Percentiles rank a stretch among this genome's conserved stretches.
phyloP scores from a whole-genome alignment of 1,139 yeast genomes.

The Scheffersomyces segobiensis region DNA sequence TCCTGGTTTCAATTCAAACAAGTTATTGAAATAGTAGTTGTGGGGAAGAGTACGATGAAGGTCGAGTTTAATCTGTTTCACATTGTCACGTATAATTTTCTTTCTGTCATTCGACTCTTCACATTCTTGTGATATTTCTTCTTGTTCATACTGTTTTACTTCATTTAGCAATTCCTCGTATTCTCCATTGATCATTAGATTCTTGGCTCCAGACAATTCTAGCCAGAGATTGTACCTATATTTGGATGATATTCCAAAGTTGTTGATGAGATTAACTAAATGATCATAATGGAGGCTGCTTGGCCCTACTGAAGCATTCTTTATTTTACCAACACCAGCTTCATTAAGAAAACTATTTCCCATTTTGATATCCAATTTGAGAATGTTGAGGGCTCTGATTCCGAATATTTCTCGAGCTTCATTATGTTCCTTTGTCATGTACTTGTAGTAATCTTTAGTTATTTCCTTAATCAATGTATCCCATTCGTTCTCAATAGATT shows the following conservation, averaged over 20 bases:
- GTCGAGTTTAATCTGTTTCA: conserved; percentile 57
- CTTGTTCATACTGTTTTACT: conserved; percentile 6
- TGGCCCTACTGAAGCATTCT: background rate
- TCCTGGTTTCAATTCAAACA: conserved; percentile 46
- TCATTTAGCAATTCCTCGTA: conserved; percentile 34
- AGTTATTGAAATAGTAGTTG: conserved; percentile 50
- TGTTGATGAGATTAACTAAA: conserved; percentile 37
- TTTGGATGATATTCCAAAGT: conserved; percentile 49
- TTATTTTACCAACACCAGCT: background rate
- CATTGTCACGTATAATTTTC: conserved; percentile 28
- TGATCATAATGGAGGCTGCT: conserved; percentile 12
- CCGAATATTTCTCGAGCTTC: conserved; percentile 36
- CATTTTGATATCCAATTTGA: conserved; percentile 15
- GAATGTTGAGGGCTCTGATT: conserved; percentile 31
- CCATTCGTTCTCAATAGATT: conserved; percentile 34
- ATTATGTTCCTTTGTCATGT: conserved; percentile 9
- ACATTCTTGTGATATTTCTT: background rate
- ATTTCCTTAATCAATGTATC: conserved; percentile 30
- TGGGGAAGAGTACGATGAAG: conserved; percentile 57
- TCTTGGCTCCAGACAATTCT: conserved; percentile 54
- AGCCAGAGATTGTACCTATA: conserved; percentile 54
- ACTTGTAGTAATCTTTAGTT: conserved; percentile 25
- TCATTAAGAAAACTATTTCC: conserved; percentile 1
- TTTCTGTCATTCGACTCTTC: conserved; percentile 1
- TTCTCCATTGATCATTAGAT: conserved; percentile 50